A percentile compares a stretch with the other conserved stretches of the same genome.
Conservation (phyloP, 257 asterid species). For the Orobanche coerulescens region DNA sequence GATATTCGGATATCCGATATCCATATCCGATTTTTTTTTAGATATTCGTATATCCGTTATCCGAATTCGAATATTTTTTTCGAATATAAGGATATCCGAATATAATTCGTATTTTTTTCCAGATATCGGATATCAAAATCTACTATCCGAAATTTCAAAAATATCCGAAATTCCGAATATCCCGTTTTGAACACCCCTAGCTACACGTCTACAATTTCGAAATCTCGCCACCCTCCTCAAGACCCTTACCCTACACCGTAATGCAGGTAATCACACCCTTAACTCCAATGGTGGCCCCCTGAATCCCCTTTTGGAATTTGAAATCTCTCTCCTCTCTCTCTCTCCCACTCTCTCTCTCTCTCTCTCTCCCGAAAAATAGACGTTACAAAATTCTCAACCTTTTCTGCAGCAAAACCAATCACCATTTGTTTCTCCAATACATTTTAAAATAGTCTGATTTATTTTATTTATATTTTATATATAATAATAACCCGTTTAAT, state of each 20-base stretch:
- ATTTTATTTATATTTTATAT: neutral
- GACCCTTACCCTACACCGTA: slow-evolving; percentile 15
- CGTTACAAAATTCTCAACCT: slow-evolving; percentile 61
- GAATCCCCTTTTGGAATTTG: slow-evolving; percentile 41
- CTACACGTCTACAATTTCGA: too few species aligned
- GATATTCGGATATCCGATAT: too few species aligned
- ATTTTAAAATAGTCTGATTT: slow-evolving; percentile 15
- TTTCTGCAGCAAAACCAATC: slow-evolving; percentile 24
- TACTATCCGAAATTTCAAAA: too few species aligned
- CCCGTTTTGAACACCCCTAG: too few species aligned
- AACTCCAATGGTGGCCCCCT: slow-evolving; percentile 27
- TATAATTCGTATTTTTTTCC: too few species aligned
- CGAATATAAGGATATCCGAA: too few species aligned
- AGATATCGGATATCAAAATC: too few species aligned
- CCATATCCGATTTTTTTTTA: too few species aligned
- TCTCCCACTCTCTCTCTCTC: too few species aligned
- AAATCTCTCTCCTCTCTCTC: slow-evolving; percentile 48
- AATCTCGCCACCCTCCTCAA: neutral
- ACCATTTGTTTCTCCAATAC: slow-evolving; percentile 19
- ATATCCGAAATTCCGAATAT: too few species aligned
- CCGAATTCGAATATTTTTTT: too few species aligned
- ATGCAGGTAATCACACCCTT: slow-evolving; percentile 11
- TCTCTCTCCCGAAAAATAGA: slow-evolving; percentile 52
- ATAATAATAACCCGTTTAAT: neutral
- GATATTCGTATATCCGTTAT: too few species aligned